Percentiles rank a stretch among this genome's conserved stretches.
Conservation (phyloP, 305 asterid species). For the Ajuga reptans region DNA sequence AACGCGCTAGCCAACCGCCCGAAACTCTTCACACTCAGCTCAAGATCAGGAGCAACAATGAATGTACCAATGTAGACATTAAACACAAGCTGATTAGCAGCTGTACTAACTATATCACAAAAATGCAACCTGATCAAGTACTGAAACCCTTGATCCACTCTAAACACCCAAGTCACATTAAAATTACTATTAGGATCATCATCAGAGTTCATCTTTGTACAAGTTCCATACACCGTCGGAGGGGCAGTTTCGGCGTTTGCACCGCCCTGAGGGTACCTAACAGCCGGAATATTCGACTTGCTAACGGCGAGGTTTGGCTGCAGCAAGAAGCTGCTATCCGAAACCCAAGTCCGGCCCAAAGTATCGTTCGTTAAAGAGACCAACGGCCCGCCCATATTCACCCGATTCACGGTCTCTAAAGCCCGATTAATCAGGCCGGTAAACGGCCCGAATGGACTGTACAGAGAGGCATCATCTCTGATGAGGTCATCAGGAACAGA, state of each 20-base stretch:
- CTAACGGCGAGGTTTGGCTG: constrained; percentile 19
- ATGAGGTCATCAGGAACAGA: constrained; percentile 48
- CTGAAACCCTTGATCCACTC: constrained; percentile 48
- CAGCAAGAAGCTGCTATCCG: constrained; percentile 38
- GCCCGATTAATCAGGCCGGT: constrained; percentile 35
- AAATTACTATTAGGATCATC: constrained; percentile 42
- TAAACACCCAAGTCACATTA: constrained; percentile 57
- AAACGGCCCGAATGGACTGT: constrained; percentile 35
- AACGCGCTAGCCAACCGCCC: constrained; percentile 41
- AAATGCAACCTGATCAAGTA: constrained; percentile 57
- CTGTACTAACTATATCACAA: constrained; percentile 53
- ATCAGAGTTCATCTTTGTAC: constrained; percentile 41
- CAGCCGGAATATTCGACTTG: constrained; percentile 30
- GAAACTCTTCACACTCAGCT: constrained; percentile 19
- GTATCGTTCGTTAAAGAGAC: constrained; percentile 46
- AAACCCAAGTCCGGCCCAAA: constrained; percentile 49
- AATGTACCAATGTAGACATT: constrained; percentile 40
- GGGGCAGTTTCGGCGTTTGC: constrained; percentile 50
- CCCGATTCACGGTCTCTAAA: constrained; percentile 50
- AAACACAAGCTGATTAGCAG: constrained; percentile 41
- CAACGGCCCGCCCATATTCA: constrained; percentile 64
- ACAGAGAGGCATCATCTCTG: constrained; percentile 36
- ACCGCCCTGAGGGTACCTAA: constrained; percentile 40
- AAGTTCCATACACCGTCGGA: constrained; percentile 57
- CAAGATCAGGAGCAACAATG: constrained; percentile 37